Base-by-base conservation (phyloP, 768 basidiomycete species). In the Amanita polypyramis region DNA sequence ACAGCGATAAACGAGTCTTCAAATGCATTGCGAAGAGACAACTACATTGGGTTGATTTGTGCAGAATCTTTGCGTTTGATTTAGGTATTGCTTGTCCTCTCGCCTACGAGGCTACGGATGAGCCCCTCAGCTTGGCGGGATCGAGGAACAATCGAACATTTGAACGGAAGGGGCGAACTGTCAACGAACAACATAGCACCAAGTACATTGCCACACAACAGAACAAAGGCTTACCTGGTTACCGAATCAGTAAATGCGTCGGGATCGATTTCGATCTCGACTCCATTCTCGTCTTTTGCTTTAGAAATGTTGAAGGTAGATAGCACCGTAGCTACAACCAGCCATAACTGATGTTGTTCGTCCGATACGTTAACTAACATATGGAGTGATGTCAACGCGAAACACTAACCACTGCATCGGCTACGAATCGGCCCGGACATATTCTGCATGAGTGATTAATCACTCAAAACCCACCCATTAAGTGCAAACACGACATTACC, bases 381-480 rank as follows among this genome's bases (percentile, higher is more conserved):
- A 4, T 19, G 7, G 3, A 17, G 15, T n/a, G 14, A 29, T 14
- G 7, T n/a, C 5, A 12, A 40, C 23, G 27, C n/a, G n/a, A n/a
- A n/a, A n/a, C n/a, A 27, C 44, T 12, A 15, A 60, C 57, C 15
- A 53, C 56, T 5, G 56, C 49, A 39, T 45, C 45, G 1, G 55
- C 62, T 43, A 58, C 47, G 52, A 62, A 56, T 15, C 59, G 51
- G 5, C 60, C 60, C 8, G 56, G 52, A 42, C 62, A 63, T 4
- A 59, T 51, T 35, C 59, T 27, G 10, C 8, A n/a, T 8, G 29
- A n/a, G n/a, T 23, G 23, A 3, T 12, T 8, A 5, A 21, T 34
- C 14, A 6, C 12, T 11, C 10, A 3, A 4, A 17, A 17, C 15
- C 10, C 38, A 10, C 15, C 7, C 10, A 4, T 11, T 10, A 5